Evolutionary conservation across 495 filamentous ascomycete genomes (phyloP).

Genomic region (Xeromyces bisporus): DNA sequence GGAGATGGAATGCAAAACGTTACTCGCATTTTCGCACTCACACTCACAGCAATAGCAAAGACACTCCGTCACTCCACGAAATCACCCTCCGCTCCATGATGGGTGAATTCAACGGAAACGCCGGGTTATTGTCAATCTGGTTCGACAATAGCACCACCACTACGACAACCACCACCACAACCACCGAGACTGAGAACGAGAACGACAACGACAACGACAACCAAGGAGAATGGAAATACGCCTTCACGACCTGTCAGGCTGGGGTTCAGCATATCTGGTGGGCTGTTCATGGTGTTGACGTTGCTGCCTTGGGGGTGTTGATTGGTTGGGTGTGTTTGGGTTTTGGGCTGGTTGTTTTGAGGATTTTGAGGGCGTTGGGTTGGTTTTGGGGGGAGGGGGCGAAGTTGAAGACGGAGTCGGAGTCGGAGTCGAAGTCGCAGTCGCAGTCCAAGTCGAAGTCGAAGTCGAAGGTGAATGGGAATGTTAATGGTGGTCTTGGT

Average conservation of each 20-base stretch:
- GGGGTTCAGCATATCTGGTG: constrained; percentile 92
- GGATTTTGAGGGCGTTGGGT: no score
- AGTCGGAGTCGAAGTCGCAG: no score
- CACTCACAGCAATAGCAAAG: constrained; percentile 1
- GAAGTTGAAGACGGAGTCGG: no score
- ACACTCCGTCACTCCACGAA: constrained; percentile 45
- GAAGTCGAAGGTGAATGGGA: no score
- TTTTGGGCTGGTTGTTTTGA: no score
- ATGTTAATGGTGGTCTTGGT: no score
- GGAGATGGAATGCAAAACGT: constrained; percentile 21
- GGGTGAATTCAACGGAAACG: constrained; percentile 82
- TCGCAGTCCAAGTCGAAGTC: no score
- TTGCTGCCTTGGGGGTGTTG: constrained; percentile 29
- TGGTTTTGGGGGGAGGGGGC: constrained; percentile 1
- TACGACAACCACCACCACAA: constrained; percentile 14
- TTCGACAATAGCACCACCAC: no score
- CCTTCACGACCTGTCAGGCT: constrained; percentile 56
- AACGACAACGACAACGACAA: constrained; percentile 15
- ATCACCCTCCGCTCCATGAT: constrained; percentile 97
- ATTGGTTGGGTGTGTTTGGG: constrained; percentile 7
- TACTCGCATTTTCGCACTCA: no score
- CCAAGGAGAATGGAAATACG: constrained; percentile 55
- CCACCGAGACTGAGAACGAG: constrained; percentile 50
- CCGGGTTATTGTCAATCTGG: constrained; percentile 75
- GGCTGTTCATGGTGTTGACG: constrained; percentile 58